Conservation (phyloP, 306 rosid species). For the Pyrus bretschneideri region DNA sequence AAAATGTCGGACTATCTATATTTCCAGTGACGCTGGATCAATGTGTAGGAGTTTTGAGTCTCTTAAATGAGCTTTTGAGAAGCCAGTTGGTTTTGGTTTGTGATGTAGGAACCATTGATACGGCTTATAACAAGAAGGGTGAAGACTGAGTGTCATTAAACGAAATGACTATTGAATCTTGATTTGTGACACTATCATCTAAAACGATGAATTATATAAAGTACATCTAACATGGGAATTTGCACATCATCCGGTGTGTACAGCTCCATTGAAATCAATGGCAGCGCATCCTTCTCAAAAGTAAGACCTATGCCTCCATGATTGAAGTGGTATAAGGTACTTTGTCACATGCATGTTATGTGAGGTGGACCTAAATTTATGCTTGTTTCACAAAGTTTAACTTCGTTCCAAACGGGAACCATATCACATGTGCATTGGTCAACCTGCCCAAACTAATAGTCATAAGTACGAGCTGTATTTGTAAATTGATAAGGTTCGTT, state of each 20-base stretch:
- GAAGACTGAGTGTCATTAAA: too few species aligned
- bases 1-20: slow-evolving; percentile 37
- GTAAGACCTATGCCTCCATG: background rate
- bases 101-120: background rate
- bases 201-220: too few species aligned
- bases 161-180: background rate
- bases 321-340: background rate
- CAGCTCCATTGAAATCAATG: background rate
- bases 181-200: background rate
- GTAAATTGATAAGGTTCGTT: background rate
- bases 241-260: background rate
- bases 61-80: background rate
- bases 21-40: slow-evolving; percentile 22
- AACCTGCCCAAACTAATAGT: background rate
- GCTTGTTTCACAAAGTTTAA: background rate
- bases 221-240: background rate
- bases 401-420: background rate
- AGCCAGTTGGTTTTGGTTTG: background rate
- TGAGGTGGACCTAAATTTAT: slow-evolving; percentile 7
- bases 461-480: background rate
- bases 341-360: background rate
- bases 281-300: background rate
- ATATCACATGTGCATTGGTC: background rate
- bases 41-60: background rate
- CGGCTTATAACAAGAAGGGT: background rate